Evolutionary conservation across 139 green algal genomes (phyloP).

Genomic region (Raphidocelis subcapitata): DNA sequence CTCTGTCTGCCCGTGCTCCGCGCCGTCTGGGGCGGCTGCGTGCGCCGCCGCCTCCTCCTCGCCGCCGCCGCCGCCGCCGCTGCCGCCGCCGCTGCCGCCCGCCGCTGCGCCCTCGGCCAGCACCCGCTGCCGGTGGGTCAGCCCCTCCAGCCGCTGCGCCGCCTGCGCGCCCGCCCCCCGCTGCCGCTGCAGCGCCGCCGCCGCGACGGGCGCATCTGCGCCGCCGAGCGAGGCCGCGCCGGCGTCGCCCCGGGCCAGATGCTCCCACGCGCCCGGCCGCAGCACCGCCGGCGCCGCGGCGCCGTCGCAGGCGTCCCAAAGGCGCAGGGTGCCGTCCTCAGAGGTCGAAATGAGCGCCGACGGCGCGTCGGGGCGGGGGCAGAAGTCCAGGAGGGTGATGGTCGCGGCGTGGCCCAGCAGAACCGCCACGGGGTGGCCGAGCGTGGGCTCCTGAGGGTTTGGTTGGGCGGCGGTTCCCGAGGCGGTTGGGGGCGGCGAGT

Average conservation of each 20-base stretch:
- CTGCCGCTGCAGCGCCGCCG: constrained; percentile 7
- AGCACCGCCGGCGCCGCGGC: constrained; percentile 39
- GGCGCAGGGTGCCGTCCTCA: constrained; percentile 69
- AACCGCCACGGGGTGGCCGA: constrained; percentile 58
- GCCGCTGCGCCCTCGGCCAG: not conserved
- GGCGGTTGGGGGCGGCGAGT: not conserved
- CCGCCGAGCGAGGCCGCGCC: not conserved
- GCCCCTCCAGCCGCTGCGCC: not conserved
- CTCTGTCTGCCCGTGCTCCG: not conserved
- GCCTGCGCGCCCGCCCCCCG: not conserved
- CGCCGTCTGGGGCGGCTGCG: constrained; percentile 1
- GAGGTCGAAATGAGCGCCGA: constrained; percentile 67
- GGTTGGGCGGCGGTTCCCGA: not conserved
- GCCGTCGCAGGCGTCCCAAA: constrained; percentile 61
- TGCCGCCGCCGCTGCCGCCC: not conserved
- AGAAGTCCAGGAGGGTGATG: constrained; percentile 72
- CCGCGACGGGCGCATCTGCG: not conserved
- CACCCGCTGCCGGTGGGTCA: not conserved
- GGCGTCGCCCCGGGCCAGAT: not conserved
- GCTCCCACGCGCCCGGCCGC: no score
- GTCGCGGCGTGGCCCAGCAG: constrained; percentile 58
- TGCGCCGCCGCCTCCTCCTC: not conserved
- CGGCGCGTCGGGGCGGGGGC: constrained; percentile 31
- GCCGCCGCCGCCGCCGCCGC: not conserved
- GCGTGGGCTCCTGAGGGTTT: constrained; percentile 18